Evolutionary conservation across 345 rosid genomes (phyloP).

Genomic region (Kernera saxatilis): DNA sequence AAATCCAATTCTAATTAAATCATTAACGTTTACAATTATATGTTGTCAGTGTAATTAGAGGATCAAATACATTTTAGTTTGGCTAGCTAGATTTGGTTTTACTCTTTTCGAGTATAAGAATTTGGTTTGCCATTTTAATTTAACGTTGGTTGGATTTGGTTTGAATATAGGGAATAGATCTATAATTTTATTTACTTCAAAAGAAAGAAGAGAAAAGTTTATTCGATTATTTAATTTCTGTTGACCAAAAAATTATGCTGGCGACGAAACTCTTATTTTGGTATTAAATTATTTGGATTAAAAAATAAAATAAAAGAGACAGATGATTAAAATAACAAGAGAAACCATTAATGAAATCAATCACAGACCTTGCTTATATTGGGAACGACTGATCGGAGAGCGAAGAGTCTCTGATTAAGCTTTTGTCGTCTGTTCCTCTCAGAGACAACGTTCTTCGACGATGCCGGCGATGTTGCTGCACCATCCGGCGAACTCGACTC

Average conservation of each 20-base stretch:
- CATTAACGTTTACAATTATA: not conserved
- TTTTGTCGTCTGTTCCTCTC: constrained; percentile 83
- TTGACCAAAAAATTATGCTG: constrained; percentile 6
- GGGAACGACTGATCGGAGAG: constrained; percentile 92
- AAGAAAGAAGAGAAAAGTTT: not conserved
- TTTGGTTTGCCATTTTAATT: not conserved
- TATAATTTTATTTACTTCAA: not conserved
- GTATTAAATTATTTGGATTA: not conserved
- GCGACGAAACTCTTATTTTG: not conserved
- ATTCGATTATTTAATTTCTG: not conserved
- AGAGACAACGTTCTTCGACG: constrained; percentile 71
- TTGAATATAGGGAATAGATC: not conserved
- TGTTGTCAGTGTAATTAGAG: not conserved
- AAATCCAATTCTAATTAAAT: not conserved
- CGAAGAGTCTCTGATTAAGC: constrained; percentile 80
- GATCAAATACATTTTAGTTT: constrained; percentile 3
- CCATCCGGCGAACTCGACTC: constrained; percentile 97
- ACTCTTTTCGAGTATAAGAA: not conserved
- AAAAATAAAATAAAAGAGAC: not conserved
- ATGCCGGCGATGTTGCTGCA: constrained; percentile 56
- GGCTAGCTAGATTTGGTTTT: not conserved
- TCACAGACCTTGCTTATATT: constrained; percentile 29
- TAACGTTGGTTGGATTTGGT: constrained; percentile 22
- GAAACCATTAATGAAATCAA: constrained; percentile 4
- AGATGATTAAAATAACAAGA: not conserved